Conservation (phyloP, 2,329 filamentous ascomycete genomes). For the Fusarium armeniacum region DNA sequence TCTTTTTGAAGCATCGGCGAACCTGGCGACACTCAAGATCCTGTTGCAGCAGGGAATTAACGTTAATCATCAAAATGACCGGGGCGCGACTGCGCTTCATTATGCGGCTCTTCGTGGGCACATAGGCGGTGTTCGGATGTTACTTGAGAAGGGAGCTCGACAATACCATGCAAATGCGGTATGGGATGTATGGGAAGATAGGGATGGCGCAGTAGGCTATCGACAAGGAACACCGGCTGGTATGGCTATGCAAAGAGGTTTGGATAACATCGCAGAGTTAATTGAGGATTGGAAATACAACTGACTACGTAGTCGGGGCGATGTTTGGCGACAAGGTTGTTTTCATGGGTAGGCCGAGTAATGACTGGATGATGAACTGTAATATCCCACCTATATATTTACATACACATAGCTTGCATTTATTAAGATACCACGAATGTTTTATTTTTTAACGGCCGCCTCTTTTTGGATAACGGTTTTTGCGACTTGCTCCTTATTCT, state of each 20-base stretch:
- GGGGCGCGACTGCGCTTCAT: constrained; percentile 49
- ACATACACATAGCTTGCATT: constrained; percentile 9
- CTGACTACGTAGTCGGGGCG: constrained; percentile 34
- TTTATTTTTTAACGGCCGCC: constrained; percentile 13
- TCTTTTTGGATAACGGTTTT: background rate
- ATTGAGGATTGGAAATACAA: constrained; percentile 50
- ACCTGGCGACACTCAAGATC: constrained; percentile 47
- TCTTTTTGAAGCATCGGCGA: constrained; percentile 48
- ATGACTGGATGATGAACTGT: constrained; percentile 21
- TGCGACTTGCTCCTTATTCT: background rate
- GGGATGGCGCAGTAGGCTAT: constrained; percentile 45
- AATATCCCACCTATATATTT: constrained; percentile 22
- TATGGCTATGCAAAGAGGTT: constrained; percentile 48
- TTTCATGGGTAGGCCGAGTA: constrained; percentile 6
- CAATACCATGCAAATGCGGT: constrained; percentile 49
- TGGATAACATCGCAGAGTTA: constrained; percentile 49
- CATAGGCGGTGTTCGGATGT: constrained; percentile 41
- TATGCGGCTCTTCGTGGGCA: constrained; percentile 49
- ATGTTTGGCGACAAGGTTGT: constrained; percentile 22
- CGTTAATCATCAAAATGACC: constrained; percentile 49
- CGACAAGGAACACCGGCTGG: constrained; percentile 50
- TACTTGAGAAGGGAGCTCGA: constrained; percentile 48
- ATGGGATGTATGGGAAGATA: constrained; percentile 50
- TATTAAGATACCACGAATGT: constrained; percentile 44
- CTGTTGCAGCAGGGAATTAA: constrained; percentile 47